Evolutionary conservation across 257 asterid genomes (phyloP), one percentile per base, ranked within the genome.

Genomic region (Solanum pennellii): DNA sequence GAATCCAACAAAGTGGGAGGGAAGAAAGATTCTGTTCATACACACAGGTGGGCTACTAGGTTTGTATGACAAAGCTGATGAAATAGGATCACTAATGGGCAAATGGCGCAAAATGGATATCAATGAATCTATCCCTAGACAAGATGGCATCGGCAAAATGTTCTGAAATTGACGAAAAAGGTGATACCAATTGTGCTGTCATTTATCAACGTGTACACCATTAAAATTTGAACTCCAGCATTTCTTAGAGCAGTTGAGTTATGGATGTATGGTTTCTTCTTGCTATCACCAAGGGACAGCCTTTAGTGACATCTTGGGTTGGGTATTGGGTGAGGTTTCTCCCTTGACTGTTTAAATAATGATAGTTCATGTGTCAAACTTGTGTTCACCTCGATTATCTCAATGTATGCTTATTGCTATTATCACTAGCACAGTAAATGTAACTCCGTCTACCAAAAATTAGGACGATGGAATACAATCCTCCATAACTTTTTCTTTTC

Each of bases 21-120:
- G 98, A 65, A 90, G 95, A 90, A 97, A 92, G 89, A 90, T 97
- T 87, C 92, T 97, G 68, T 97, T 97, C 92, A 91, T 97, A 87
- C 99, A 97, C 92, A 97, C 99, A 0, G 99, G 99, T 33, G 99
- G 99, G 18, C 66, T 95, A 31, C 91, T 95, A 44, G 99, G 99
- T 84, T 89, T 97, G 86, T 95, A 76, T 49, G 99, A 95, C 92
- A 95, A 95, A 86, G 87, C 95, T 23, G 98, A 95, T 89, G 94
- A 95, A 91, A 91, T 97, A 84, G 90, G 89, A 1, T 85, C 98
- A 13, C 47, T 93, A 89, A 62, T 97, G 72, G 94, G 96, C 52
- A 94, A 92, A 8, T 95, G 98, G 98, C 92, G 95, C 15, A 90
- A 92, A 89, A 94, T 97, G 98, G 97, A 95, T 86, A 85, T 97